These are phyloP conservation scores for Rhododendron molle DNA, from an alignment of 148 eudicot genomes.

Conservation along the genomic window DNA sequence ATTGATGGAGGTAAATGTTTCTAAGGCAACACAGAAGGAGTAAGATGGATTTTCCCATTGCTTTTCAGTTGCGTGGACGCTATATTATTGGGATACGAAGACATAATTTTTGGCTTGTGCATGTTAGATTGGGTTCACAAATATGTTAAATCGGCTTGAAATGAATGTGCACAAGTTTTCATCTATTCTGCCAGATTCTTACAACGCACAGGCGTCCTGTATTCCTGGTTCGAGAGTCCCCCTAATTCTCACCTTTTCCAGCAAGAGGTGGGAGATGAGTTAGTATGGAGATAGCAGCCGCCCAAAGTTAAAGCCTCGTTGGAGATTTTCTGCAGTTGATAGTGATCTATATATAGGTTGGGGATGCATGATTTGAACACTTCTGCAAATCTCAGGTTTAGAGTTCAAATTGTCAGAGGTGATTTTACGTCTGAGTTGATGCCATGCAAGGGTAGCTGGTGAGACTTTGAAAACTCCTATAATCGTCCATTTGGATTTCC, in stretches of 20 bases:
- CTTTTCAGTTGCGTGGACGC: not conserved
- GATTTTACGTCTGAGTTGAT: constrained; percentile 26
- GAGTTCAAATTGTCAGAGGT: constrained; percentile 40
- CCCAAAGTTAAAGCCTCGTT: constrained; percentile 16
- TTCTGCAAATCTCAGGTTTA: constrained; percentile 17
- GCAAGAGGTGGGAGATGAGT: constrained; percentile 36
- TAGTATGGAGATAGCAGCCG: not conserved
- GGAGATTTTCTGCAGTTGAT: constrained; percentile 36
- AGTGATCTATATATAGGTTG: constrained; percentile 32
- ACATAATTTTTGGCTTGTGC: no score
- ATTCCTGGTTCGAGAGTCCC: constrained; percentile 25
- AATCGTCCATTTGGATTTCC: no score
- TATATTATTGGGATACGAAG: no score
- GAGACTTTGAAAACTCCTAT: no score
- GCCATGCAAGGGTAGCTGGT: not conserved
- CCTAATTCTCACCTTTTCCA: constrained; percentile 24
- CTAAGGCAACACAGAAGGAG: no score
- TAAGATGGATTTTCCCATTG: no score
- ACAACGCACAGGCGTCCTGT: not conserved
- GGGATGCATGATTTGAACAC: constrained; percentile 48
- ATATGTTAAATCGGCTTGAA: no score
- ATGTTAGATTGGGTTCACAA: no score
- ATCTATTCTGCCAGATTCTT: no score
- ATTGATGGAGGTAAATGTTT: no score
- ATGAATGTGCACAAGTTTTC: no score